Base-by-base conservation (phyloP, 148 eudicot genomes). In the Rhododendron williamsianum region DNA sequence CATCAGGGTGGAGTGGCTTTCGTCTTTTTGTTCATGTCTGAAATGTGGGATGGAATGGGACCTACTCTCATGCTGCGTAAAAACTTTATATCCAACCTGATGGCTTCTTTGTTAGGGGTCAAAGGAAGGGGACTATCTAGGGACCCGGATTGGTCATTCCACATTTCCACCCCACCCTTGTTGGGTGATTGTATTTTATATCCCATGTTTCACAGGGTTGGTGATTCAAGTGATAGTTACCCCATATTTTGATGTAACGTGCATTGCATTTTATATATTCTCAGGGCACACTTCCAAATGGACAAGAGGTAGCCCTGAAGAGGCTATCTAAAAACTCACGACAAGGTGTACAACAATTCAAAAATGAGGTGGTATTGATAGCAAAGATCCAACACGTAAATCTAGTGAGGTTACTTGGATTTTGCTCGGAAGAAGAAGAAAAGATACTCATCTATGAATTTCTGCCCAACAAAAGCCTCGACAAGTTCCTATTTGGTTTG, bases 311-410 rank as follows among this genome's bases (percentile, higher is more conserved):
- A 72, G 93, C 92, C 45, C 91, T 90, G 33, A 91, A 91, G 82
- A 89, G 93, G 65, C 79, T 90, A 16, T 86, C 90, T 4, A 85
- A 38, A 74, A 84, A 81, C 56, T 84, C 91, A 1, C 79, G 72
- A 13, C 92, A 91, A 86, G 93, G 92, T 49, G 89, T 78, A 81
- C 15, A 76, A 8, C 90, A 91, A 81, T 90, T 91, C 84, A 83
- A 80, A 71, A 90, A 90, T 65, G 93, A 91, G 84, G 87, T 84
- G 63, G 27, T 87, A 15, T 86, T 91, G 85, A 81, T 90, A 76
- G 92, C 90, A 8, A 91, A 90, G 84, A 89, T 90, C 38, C 92
- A 89, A 43, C 92, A 91, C 33, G 81, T 88, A 43, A 91, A 90
- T 85, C 72, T 91, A 36, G 91, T 90, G 1, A 87, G 91, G 60